Conservation (phyloP, 345 rosid species). For the Syzygium jambos region DNA sequence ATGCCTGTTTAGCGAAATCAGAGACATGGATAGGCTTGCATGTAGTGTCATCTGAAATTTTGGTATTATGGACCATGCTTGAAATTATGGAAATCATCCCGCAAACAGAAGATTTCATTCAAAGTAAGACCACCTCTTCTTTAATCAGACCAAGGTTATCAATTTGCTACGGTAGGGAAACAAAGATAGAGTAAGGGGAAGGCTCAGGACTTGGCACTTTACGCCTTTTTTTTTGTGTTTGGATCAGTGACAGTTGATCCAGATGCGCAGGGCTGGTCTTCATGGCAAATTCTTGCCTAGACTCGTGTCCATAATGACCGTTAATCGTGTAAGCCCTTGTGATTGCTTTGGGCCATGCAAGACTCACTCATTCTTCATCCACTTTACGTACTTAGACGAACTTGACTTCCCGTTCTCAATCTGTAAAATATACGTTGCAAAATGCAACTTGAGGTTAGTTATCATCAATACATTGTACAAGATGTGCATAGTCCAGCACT, state of each 20-base stretch:
- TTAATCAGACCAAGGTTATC: background rate
- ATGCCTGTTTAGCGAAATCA: background rate
- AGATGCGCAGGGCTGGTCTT: background rate
- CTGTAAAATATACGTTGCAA: background rate
- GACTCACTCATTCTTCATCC: background rate
- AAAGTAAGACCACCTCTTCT: background rate
- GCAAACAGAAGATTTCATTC: background rate
- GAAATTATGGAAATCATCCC: background rate
- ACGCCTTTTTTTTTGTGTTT: background rate
- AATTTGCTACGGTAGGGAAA: background rate
- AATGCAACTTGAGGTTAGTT: background rate
- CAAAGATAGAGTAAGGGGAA: background rate
- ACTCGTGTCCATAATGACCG: background rate
- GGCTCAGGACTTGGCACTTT: background rate
- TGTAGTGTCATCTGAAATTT: background rate
- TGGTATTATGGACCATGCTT: background rate
- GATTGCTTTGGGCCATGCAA: background rate
- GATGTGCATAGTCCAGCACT: background rate
- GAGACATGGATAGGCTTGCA: background rate
- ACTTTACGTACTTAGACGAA: background rate
- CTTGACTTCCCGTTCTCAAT: background rate
- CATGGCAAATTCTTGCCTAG: background rate
- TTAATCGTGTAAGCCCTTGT: background rate
- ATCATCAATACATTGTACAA: background rate
- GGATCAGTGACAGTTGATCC: background rate